phyloP scores from a whole-genome alignment of 768 basidiomycete genomes.

The Naganishia onofrii region DNA sequence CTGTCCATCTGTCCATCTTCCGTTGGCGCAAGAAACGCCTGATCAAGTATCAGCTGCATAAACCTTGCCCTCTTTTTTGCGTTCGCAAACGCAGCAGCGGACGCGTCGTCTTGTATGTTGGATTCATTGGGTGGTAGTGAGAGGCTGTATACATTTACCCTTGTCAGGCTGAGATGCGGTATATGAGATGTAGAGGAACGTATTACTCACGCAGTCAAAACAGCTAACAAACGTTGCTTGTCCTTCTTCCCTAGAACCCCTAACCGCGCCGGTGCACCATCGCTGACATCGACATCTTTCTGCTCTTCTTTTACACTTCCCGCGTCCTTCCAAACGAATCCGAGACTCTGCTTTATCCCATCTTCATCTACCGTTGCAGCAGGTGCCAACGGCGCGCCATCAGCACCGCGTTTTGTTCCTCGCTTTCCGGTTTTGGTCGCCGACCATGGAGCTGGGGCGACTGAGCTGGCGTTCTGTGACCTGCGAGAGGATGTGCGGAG shows the following conservation, averaged over 20 bases:
- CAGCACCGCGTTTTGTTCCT: constrained; percentile 2
- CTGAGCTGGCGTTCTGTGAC: not conserved
- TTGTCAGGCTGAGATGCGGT: not conserved
- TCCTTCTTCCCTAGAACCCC: not conserved
- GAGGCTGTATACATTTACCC: not conserved
- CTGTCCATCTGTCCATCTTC: not conserved
- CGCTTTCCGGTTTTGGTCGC: not conserved
- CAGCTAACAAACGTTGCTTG: constrained; percentile 1
- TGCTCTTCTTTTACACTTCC: not conserved
- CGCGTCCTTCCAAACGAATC: not conserved
- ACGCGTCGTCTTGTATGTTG: not conserved
- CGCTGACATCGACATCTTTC: not conserved
- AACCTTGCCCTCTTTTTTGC: constrained; percentile 6
- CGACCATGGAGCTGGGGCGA: not conserved
- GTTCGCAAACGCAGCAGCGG: not conserved
- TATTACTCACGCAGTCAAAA: constrained; percentile 18
- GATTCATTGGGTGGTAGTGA: constrained; percentile 1
- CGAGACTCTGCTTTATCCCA: constrained; percentile 15
- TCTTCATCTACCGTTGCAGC: constrained; percentile 13
- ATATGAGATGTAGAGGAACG: not conserved
- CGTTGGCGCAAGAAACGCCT: constrained; percentile 1
- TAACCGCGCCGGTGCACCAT: not conserved
- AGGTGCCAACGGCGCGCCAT: not conserved
- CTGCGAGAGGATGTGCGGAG: not conserved
- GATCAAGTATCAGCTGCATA: constrained; percentile 14